Conservation (phyloP, 345 rosid species). For the Eucalyptus globulus region DNA sequence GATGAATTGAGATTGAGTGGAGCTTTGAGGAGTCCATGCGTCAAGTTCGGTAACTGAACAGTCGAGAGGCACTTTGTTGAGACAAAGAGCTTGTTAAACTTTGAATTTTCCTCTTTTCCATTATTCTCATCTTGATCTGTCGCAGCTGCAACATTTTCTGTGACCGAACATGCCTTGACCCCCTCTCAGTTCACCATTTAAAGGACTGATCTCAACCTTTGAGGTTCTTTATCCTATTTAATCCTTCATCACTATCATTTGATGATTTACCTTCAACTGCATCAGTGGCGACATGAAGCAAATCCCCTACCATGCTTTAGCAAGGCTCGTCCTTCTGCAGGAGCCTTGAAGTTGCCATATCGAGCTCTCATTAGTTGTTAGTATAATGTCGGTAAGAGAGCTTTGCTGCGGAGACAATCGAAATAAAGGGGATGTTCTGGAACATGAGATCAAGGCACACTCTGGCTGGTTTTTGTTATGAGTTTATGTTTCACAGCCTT, state of each 20-base stretch:
- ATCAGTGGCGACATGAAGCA: neutral
- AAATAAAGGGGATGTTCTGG: neutral
- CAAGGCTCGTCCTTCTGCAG: neutral
- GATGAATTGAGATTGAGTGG: constrained; percentile 5
- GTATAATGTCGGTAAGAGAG: neutral
- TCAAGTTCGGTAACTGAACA: constrained; percentile 13
- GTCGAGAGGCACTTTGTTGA: constrained; percentile 12
- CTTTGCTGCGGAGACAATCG: neutral
- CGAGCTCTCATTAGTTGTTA: neutral
- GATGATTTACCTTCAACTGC: neutral
- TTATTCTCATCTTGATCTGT: constrained; percentile 19
- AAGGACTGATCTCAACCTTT: neutral
- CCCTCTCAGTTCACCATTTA: constrained; percentile 18
- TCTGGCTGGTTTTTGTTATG: neutral
- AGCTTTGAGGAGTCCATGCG: neutral
- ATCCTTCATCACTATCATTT: neutral
- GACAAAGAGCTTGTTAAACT: constrained; percentile 13
- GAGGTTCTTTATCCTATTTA: neutral
- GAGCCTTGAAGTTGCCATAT: neutral
- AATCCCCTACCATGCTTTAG: neutral
- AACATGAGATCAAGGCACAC: neutral
- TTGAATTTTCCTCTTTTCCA: constrained; percentile 20
- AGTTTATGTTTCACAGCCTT: neutral
- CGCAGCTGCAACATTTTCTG: constrained; percentile 13
- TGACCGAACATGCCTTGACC: constrained; percentile 17